phyloP scores from a whole-genome alignment of 345 rosid genomes.

The Syzygium jambos region DNA sequence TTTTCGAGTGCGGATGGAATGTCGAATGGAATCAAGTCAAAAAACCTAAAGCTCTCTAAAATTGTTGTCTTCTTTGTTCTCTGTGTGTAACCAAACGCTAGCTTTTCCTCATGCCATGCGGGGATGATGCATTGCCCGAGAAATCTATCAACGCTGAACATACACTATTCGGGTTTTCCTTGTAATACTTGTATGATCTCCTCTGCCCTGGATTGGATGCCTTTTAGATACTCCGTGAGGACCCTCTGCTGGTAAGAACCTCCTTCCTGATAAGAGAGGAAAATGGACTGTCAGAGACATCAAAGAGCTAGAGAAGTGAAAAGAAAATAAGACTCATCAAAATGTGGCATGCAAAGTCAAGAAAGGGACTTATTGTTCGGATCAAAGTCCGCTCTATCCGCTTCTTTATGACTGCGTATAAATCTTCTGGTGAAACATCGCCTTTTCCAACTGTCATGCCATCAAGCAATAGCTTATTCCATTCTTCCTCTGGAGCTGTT shows the following conservation, averaged over 20 bases:
- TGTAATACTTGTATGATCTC: constrained; percentile 48
- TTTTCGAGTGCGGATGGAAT: not conserved
- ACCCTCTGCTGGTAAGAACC: constrained; percentile 89
- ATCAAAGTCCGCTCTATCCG: constrained; percentile 66
- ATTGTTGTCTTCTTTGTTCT: not conserved
- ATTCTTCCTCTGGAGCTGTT: constrained; percentile 84
- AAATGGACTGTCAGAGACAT: not conserved
- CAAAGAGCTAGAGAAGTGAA: not conserved
- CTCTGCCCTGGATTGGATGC: constrained; percentile 64
- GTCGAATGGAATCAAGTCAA: not conserved
- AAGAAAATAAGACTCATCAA: not conserved
- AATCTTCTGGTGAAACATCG: constrained; percentile 48
- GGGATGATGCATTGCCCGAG: not conserved
- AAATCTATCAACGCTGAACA: not conserved
- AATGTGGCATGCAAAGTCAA: not conserved
- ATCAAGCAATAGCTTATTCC: constrained; percentile 66
- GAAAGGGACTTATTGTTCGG: constrained; percentile 54
- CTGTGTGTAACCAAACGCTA: not conserved
- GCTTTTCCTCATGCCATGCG: not conserved
- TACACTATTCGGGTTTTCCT: not conserved
- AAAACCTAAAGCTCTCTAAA: not conserved
- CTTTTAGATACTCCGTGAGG: constrained; percentile 63
- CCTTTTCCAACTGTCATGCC: constrained; percentile 75
- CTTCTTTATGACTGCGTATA: constrained; percentile 65
- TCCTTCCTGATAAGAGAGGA: constrained; percentile 52